Evolutionary conservation across 768 basidiomycete genomes (phyloP).

Genomic region (Suillus occidentalis): DNA sequence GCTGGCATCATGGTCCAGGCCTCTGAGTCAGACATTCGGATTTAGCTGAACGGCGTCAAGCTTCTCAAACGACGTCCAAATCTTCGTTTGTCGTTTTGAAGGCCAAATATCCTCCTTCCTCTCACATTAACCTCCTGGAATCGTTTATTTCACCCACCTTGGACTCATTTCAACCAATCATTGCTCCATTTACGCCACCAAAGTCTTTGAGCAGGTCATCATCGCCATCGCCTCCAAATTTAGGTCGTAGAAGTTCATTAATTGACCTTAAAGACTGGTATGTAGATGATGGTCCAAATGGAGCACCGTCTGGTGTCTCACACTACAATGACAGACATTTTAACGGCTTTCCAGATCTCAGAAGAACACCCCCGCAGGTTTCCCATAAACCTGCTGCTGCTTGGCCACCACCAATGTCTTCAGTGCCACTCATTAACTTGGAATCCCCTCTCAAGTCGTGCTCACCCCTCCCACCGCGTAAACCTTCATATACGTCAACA

Average conservation of each 20-base stretch:
- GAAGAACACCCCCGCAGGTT: slow-evolving; percentile 25
- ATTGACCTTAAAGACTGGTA: slow-evolving; percentile 77
- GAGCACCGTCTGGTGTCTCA: slow-evolving; percentile 12
- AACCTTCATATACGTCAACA: slow-evolving; percentile 52
- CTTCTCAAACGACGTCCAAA: slow-evolving; percentile 20
- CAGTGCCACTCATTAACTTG: slow-evolving; percentile 54
- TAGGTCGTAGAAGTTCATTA: slow-evolving; percentile 53
- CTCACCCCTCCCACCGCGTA: slow-evolving; percentile 69
- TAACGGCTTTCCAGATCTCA: slow-evolving; percentile 22
- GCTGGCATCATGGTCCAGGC: too few relatives aligned
- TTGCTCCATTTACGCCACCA: slow-evolving; percentile 37
- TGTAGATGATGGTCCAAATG: slow-evolving; percentile 55
- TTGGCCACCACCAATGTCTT: slow-evolving; percentile 11
- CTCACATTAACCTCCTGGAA: slow-evolving; percentile 40
- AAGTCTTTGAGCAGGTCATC: slow-evolving; percentile 22
- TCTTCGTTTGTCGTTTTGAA: slow-evolving; percentile 1
- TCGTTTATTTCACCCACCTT: slow-evolving; percentile 51
- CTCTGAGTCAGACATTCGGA: too few relatives aligned
- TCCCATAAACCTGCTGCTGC: slow-evolving; percentile 6
- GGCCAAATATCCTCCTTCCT: slow-evolving; percentile 4
- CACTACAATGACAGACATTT: slow-evolving; percentile 13
- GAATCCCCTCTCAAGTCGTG: slow-evolving; percentile 49
- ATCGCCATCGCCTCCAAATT: slow-evolving; percentile 48
- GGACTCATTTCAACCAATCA: slow-evolving; percentile 38
- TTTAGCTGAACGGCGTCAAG: slow-evolving; percentile 16